Evolutionary conservation across 148 eudicot genomes (phyloP).

Genomic region (Talinum fruticosum): DNA sequence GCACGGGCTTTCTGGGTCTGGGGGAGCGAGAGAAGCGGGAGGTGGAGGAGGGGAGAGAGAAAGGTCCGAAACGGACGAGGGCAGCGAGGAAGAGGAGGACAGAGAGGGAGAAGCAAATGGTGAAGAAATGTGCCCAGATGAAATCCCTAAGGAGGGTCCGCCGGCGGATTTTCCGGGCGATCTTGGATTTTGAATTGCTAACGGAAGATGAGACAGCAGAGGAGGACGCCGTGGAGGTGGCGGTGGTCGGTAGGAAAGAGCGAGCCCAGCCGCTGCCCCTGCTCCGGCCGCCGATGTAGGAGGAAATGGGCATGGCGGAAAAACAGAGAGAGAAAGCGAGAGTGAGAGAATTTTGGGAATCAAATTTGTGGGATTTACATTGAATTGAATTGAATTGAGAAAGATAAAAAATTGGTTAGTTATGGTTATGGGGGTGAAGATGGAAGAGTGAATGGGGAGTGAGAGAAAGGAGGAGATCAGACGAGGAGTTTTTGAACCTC

Average conservation of each 20-base stretch:
- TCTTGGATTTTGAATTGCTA: conserved; percentile 37
- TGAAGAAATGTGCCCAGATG: conserved; percentile 63
- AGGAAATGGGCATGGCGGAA: conserved; percentile 60
- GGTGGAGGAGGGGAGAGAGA: conserved; percentile 32
- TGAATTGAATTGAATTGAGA: not conserved
- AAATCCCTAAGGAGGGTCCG: conserved; percentile 51
- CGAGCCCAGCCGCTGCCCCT: conserved; percentile 51
- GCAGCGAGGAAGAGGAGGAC: conserved; percentile 55
- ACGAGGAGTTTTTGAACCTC: not conserved
- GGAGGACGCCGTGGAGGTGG: conserved; percentile 14
- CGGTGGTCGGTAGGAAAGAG: conserved; percentile 58
- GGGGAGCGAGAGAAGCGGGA: conserved; percentile 29
- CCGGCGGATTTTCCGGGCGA: conserved; percentile 39
- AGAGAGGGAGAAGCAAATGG: conserved; percentile 51
- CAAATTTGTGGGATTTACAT: not conserved
- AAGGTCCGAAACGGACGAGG: conserved; percentile 38
- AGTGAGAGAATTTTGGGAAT: not conserved
- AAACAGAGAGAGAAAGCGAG: not conserved
- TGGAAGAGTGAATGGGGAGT: not conserved
- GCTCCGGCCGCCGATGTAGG: conserved; percentile 58
- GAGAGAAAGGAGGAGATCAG: not conserved
- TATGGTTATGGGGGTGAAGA: not conserved
- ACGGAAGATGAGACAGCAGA: conserved; percentile 17
- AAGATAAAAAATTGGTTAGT: not conserved
- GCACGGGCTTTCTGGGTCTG: conserved; percentile 36